A percentile compares a stretch with the other conserved stretches of the same genome.
Evolutionary conservation across 164 flowering plant genomes (phyloP).

Genomic region (Nymphaea colorata): DNA sequence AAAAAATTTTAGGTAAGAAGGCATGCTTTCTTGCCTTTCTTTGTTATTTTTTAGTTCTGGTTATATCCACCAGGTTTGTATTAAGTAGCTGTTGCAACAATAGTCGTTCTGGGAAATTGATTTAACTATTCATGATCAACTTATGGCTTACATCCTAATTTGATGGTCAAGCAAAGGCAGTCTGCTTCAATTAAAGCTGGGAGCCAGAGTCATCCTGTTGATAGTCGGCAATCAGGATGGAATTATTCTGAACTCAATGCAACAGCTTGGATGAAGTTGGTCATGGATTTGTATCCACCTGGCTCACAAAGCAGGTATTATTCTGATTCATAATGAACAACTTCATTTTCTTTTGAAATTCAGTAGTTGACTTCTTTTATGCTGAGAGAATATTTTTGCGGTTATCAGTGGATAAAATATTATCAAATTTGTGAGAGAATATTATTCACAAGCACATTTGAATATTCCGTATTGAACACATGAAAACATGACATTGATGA

Average conservation of each 20-base stretch:
- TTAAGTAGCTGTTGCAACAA: not conserved
- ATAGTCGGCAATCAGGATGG: constrained; percentile 34
- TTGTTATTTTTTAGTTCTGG: not conserved
- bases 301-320: constrained; percentile 63
- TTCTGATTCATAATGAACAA: not conserved
- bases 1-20: constrained; percentile 51
- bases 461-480: too few relatives aligned
- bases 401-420: not conserved
- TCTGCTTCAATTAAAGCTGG: constrained; percentile 74
- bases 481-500: too few relatives aligned
- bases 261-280: constrained; percentile 65
- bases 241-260: constrained; percentile 22
- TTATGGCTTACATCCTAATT: constrained; percentile 18
- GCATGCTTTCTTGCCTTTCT: not conserved
- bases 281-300: constrained; percentile 70
- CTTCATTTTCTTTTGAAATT: not conserved
- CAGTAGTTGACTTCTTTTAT: not conserved
- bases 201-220: constrained; percentile 34
- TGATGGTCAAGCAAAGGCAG: constrained; percentile 84
- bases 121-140: not conserved
- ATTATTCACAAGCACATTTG: not conserved
- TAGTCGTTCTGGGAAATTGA: not conserved
- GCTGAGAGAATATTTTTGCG: not conserved
- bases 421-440: not conserved
- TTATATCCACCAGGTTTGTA: not conserved